Conservation (phyloP, 2,329 filamentous ascomycete genomes). For the Curvularia hawaiiensis region DNA sequence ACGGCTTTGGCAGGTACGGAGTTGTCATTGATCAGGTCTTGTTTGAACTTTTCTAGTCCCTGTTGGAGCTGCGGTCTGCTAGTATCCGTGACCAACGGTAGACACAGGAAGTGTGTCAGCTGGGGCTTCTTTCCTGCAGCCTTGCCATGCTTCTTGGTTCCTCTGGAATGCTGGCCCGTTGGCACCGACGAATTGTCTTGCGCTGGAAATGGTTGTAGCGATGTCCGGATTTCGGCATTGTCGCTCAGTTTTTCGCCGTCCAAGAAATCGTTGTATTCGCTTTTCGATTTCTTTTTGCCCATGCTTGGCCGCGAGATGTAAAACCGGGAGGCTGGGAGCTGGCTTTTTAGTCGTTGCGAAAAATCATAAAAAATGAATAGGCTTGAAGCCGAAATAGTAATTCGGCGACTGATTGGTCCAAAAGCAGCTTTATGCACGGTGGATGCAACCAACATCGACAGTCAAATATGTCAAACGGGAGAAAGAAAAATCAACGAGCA, state of each 20-base stretch:
- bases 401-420: constrained; percentile 12
- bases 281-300: constrained; percentile 37
- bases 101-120: constrained; percentile 76
- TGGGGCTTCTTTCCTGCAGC: constrained; percentile 47
- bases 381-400: constrained; percentile 3
- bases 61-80: constrained; percentile 69
- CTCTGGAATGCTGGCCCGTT: constrained; percentile 12
- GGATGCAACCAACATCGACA: constrained; percentile 12
- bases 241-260: constrained; percentile 42
- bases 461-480: background rate
- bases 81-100: constrained; percentile 68
- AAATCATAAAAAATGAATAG: background rate
- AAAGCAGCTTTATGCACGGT: constrained; percentile 2
- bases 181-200: constrained; percentile 21
- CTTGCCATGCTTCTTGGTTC: constrained; percentile 19
- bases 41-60: constrained; percentile 66
- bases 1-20: constrained; percentile 69
- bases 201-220: constrained; percentile 24
- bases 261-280: constrained; percentile 44
- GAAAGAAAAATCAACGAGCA: background rate
- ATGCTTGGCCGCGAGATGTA: constrained; percentile 20
- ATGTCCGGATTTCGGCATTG: constrained; percentile 32
- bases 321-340: background rate
- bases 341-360: background rate
- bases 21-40: constrained; percentile 48